These are phyloP conservation scores for Cronartium quercuum DNA, from an alignment of 1,284 basidiomycete genomes.

Conservation along the genomic window DNA sequence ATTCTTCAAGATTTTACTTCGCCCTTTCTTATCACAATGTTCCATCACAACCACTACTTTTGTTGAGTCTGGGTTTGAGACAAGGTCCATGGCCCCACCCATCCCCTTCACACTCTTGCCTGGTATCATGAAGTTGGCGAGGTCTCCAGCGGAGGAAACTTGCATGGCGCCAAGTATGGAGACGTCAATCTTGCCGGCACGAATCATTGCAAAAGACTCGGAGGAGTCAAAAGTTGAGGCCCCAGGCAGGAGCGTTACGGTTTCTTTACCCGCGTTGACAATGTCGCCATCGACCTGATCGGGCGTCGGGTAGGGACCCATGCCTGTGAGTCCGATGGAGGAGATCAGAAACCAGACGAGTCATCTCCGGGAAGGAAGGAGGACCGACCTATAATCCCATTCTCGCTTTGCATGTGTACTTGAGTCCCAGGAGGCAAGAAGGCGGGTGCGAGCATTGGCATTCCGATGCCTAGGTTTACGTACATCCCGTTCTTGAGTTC, in stretches of 20 bases:
- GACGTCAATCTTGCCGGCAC: constrained; percentile 85
- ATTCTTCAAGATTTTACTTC: constrained; percentile 74
- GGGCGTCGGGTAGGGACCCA: constrained; percentile 87
- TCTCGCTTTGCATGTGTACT: constrained; percentile 91
- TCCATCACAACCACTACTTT: constrained; percentile 78
- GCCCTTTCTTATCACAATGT: constrained; percentile 81
- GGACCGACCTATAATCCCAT: constrained; percentile 68
- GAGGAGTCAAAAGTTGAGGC: constrained; percentile 85
- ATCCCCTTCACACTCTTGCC: constrained; percentile 66
- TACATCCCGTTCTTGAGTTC: constrained; percentile 87
- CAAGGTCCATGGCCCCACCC: constrained; percentile 92
- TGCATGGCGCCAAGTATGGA: constrained; percentile 89
- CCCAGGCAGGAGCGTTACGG: constrained; percentile 57
- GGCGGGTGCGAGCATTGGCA: constrained; percentile 88
- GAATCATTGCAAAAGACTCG: constrained; percentile 93
- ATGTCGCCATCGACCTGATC: constrained; percentile 83
- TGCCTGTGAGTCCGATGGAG: constrained; percentile 51
- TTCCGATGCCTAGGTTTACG: constrained; percentile 64
- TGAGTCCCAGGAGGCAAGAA: constrained; percentile 69
- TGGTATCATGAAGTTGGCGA: constrained; percentile 97
- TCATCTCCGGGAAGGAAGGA: too few species aligned
- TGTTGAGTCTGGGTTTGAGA: constrained; percentile 84
- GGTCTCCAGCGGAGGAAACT: constrained; percentile 83
- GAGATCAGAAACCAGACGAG: not conserved
- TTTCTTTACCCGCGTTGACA: constrained; percentile 58